Base-by-base conservation (phyloP, 2,329 filamentous ascomycete genomes). In the Tolypocladium ophioglossoides region DNA sequence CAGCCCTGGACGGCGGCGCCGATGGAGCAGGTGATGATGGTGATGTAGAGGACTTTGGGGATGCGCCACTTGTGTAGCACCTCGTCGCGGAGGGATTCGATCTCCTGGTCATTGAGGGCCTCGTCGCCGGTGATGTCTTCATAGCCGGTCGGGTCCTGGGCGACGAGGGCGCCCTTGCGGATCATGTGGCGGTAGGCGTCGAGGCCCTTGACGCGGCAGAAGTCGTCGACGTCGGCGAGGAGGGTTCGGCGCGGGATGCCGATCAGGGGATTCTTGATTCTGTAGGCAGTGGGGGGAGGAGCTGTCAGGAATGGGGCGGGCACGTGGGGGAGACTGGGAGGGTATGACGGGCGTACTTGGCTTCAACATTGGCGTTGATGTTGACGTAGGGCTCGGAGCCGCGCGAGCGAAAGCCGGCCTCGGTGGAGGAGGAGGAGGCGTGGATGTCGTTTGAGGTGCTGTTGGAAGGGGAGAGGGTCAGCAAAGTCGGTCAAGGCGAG, bases 1-100 rank as follows among this genome's bases (percentile, higher is more conserved):
- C 83, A 86, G 27, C 84, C 83, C 61, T 85, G 82, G 11, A 87
- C 83, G n/a, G 84, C 83, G 18, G 85, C 85, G 51, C 83, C 84
- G 52, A 88, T 79, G 44, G 85, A 86, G 66, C 83, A 87, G 24
- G 82, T 79, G 12, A 79, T 72, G 59, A 89, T 85, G 39, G 85
- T 87, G 58, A 85, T 75, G 69, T 83, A 85, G 12, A 89, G 72
- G 52, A 78, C 77, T 61, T 63, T 73, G 0, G 85, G 83, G 38
- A 85, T 77, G 56, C 78, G 76, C 82, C 86, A 89, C 63, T 83
- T 85, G 74, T 89, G 84, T 30, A 80, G 72, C 37, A 78, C 73
- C 66, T 89, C 86, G 55, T 83, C 73, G 41, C 73, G 73, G 20
- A 92, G 74, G 14, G 74, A 75, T 22, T 76, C 71, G 55, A 83